A percentile compares a stretch with the other conserved stretches of the same genome.
Evolutionary conservation across 192 early-diverging fungal genomes (phyloP).

Genomic region (Umbelopsis ramanniana): DNA sequence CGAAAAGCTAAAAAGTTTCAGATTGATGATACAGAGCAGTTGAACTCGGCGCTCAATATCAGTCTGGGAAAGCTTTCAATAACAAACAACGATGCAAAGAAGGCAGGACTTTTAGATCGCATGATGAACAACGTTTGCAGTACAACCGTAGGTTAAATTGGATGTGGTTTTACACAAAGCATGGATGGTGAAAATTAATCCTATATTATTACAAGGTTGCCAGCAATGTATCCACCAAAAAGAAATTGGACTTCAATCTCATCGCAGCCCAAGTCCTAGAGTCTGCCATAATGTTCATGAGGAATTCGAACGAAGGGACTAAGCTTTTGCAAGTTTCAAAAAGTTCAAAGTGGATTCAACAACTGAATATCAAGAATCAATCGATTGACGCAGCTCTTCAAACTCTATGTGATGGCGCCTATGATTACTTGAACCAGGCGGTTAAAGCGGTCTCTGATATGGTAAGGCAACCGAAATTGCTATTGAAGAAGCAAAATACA

Average conservation of each 20-base stretch:
- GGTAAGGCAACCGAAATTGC: constrained; percentile 16
- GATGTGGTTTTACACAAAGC: neutral
- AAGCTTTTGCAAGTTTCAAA: neutral
- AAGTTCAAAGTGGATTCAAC: neutral
- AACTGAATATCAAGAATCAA: neutral
- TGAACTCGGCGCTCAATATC: neutral
- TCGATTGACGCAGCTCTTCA: neutral
- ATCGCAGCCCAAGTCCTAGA: neutral
- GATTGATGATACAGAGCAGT: neutral
- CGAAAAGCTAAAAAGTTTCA: constrained; percentile 7
- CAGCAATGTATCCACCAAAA: neutral
- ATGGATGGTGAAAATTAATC: too few species aligned
- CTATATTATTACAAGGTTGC: neutral
- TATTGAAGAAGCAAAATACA: neutral
- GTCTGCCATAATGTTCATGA: neutral
- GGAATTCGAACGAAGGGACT: neutral
- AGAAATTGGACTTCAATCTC: constrained; percentile 1
- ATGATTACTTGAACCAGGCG: neutral
- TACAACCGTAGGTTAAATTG: neutral
- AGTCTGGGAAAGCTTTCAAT: neutral
- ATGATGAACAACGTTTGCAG: constrained; percentile 4
- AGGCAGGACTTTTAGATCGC: neutral
- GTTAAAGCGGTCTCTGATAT: neutral
- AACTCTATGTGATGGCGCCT: neutral
- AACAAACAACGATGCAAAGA: neutral